These are phyloP conservation scores for Alternaria sp. DNA, from an alignment of 2,329 filamentous ascomycete species.

Conservation along the genomic window DNA sequence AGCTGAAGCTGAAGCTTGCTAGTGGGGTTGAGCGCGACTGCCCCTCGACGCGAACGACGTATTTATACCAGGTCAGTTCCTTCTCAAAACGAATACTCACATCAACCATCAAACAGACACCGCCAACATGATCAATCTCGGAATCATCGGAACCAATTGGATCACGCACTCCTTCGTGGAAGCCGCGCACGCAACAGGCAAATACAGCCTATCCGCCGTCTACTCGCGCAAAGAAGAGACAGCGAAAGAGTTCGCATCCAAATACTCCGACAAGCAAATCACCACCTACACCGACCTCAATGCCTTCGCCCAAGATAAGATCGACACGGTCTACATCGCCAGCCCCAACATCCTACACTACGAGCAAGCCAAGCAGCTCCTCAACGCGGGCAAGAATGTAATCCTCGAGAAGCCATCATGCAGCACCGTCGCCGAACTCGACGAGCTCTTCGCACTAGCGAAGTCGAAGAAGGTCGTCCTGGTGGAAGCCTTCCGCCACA, in stretches of 20 bases:
- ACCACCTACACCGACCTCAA: conserved; percentile 51
- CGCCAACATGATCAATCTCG: conserved; percentile 50
- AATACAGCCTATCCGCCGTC: conserved; percentile 54
- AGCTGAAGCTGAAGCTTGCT: conserved; percentile 3
- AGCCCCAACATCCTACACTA: conserved; percentile 58
- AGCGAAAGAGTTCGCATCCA: conserved; percentile 52
- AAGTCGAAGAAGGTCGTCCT: conserved; percentile 51
- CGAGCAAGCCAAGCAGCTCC: conserved; percentile 52
- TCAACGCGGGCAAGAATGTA: conserved; percentile 55
- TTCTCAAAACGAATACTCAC: neutral
- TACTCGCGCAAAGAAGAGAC: conserved; percentile 55
- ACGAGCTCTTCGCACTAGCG: conserved; percentile 52
- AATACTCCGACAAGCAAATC: conserved; percentile 42
- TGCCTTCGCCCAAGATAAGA: conserved; percentile 47
- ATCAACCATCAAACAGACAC: neutral
- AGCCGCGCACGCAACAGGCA: conserved; percentile 50
- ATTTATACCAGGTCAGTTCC: neutral
- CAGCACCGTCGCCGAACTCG: conserved; percentile 51
- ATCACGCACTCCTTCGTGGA: conserved; percentile 58
- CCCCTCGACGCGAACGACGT: conserved; percentile 2
- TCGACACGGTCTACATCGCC: conserved; percentile 57
- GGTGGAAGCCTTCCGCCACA: conserved; percentile 58
- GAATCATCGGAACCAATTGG: conserved; percentile 57
- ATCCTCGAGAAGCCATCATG: conserved; percentile 59
- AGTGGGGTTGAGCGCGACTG: conserved; percentile 21